These are phyloP conservation scores for Backusella liffmaniae DNA, from an alignment of 192 early-diverging fungal species.

Conservation along the genomic window DNA sequence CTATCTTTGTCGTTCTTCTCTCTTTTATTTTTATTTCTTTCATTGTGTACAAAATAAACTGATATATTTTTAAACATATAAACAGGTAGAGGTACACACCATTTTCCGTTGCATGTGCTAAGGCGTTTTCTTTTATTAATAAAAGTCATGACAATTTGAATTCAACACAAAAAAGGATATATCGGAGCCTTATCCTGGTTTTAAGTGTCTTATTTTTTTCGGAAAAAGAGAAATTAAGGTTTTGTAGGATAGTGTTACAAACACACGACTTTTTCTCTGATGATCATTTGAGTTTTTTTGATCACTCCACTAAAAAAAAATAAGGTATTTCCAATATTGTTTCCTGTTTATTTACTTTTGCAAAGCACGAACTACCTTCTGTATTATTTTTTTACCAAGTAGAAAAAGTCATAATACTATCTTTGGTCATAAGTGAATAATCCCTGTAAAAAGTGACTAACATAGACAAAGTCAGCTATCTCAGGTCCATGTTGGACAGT, in stretches of 20 bases:
- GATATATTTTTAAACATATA: neutral
- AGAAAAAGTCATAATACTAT: too few relatives aligned
- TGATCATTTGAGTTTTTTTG: neutral
- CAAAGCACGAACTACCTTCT: neutral
- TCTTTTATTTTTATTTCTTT: neutral
- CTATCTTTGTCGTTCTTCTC: neutral
- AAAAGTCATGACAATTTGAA: neutral
- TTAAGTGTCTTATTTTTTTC: neutral
- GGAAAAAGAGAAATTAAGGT: neutral
- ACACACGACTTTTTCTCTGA: neutral
- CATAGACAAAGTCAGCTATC: too few relatives aligned
- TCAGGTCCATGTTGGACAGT: too few relatives aligned
- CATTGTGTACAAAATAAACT: conserved; percentile 3
- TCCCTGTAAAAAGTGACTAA: too few relatives aligned
- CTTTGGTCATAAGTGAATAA: too few relatives aligned
- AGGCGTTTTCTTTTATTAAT: neutral
- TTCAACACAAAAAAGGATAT: neutral
- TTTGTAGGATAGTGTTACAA: neutral
- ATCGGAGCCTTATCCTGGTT: neutral
- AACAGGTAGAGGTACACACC: neutral
- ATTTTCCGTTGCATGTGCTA: neutral
- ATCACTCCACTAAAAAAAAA: neutral
- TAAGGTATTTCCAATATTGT: neutral
- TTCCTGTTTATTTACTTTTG: neutral
- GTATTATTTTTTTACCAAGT: too few relatives aligned